Evolutionary conservation across 2,329 filamentous ascomycete species (phyloP), one percentile per base, ranked within the genome.

Genomic region (Didymella segeticola): DNA sequence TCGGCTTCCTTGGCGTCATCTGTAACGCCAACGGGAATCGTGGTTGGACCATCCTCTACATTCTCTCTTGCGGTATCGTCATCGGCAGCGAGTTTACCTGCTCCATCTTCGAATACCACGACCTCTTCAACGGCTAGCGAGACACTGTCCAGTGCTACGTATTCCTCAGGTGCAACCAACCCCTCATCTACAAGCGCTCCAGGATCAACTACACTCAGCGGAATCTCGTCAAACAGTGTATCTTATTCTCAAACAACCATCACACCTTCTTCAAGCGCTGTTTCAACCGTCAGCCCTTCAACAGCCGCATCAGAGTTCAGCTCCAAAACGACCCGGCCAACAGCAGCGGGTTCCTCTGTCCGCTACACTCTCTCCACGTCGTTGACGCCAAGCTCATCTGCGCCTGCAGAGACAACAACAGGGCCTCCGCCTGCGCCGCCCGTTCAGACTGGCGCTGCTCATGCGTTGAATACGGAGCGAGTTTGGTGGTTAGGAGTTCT

Each of bases 401-500:
- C 31, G 4, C 59, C 26, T 10, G 17, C 66, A 27, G 50, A 57
- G 17, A 41, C 51, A 9, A 68, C 29, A 9, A 42, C 66, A 1
- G 61, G 49, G 1, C 61, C 64, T 19, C 69, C 70, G 12, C 67
- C 63, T 30, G 69, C 70, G n/a, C 70, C 70, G 5, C 53, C 53
- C 4, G 51, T 49, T 8, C 51, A 54, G 34, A 54, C 45, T 4
- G 66, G 60, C 23, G 62, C 61, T 11, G 57, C 57, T 5, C 53
- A 38, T 5, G 31, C 38, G 8, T 5, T 61, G 10, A 46, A 45
- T 15, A 20, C 42, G 1, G 68, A 71, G 45, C 57, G 45, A 38
- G 69, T 72, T 0, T 73, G 70, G 69, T 73, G 70, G 70, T 33
- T 72, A 8, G 48, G 61, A 1, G 69, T 72, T 37, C 37, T 71